Evolutionary conservation across 495 filamentous ascomycete species (phyloP), one percentile per base, ranked within the genome.

Genomic region (Talaromyces stipitatus): DNA sequence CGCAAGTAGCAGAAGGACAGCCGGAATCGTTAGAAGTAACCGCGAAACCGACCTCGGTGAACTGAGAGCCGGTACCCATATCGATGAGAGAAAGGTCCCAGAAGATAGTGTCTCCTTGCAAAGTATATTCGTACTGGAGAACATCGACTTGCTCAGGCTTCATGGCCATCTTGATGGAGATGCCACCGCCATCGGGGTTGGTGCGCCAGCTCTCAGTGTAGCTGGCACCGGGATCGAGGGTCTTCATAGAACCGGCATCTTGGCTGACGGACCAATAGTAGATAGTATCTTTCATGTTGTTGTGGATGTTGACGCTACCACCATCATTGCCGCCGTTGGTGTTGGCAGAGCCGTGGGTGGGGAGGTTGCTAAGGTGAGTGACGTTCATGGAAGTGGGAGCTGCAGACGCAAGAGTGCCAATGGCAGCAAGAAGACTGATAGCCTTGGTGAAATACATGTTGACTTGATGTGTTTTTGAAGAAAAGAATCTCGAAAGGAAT

Each of bases 41-140:
- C 36, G 63, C 60, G 64, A 76, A 78, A 28, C 75, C 75, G 61
- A 64, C 62, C 61, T 70, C 60, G 64, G 68, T 74, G 68, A 78
- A 78, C 58, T 60, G 57, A 56, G 70, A 72, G 59, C 58, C 58
- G 9, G 58, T 30, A 47, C 62, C 61, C 69, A 78, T 72, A 63
- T 78, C 61, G 59, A 77, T 75, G 66, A 69, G 73, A 36, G 55
- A 73, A 63, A 77, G 67, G 65, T 77, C 73, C 72, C 72, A 77
- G 62, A 59, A 77, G 64, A 77, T 69, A 16, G 65, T 71, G 23
- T 67, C 60, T 10, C 64, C 66, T 32, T 60, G 50, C 62, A 68
- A 38, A 61, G 74, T 77, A 68, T 77, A 77, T 62, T 77, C 74
- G 62, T 71, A 77, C 58, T 77, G 74, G 14, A 77, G 69, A 16